These are phyloP conservation scores for Colletotrichum incanum DNA, from an alignment of 2,329 filamentous ascomycete species.

Conservation along the genomic window DNA sequence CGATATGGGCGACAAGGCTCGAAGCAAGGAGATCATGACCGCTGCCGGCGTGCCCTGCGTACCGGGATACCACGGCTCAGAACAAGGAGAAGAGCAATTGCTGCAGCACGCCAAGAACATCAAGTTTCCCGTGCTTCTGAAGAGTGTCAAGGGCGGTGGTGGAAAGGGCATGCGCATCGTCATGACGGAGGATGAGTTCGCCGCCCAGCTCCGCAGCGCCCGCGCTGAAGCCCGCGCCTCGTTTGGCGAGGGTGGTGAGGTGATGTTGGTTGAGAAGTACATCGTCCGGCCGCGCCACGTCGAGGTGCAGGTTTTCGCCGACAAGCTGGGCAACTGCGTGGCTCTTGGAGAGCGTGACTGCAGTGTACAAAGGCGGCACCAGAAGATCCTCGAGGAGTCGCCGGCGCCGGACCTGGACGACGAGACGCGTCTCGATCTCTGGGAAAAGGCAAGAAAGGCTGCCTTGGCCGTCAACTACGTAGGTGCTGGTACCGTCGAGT, in stretches of 20 bases:
- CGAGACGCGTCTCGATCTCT: constrained; percentile 72
- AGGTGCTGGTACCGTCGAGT: constrained; percentile 92
- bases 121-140: constrained; percentile 80
- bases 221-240: constrained; percentile 82
- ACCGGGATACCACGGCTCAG: constrained; percentile 91
- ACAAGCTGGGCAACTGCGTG: constrained; percentile 83
- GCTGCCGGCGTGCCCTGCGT: constrained; percentile 96
- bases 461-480: constrained; percentile 86
- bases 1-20: constrained; percentile 94
- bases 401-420: constrained; percentile 80
- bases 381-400: constrained; percentile 93
- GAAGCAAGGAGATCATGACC: constrained; percentile 97
- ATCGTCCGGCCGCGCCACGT: constrained; percentile 86
- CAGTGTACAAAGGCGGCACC: constrained; percentile 87
- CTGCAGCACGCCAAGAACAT: constrained; percentile 80
- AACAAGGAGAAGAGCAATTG: constrained; percentile 78
- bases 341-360: constrained; percentile 92
- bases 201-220: constrained; percentile 79
- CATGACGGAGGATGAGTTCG: constrained; percentile 77
- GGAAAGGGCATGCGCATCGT: constrained; percentile 91
- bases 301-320: constrained; percentile 92
- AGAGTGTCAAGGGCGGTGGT: constrained; percentile 85
- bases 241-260: constrained; percentile 85
- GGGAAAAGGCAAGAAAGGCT: constrained; percentile 76
- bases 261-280: constrained; percentile 89